Base-by-base conservation (phyloP, 208 protist species). In the Borovskyia barvae region DNA sequence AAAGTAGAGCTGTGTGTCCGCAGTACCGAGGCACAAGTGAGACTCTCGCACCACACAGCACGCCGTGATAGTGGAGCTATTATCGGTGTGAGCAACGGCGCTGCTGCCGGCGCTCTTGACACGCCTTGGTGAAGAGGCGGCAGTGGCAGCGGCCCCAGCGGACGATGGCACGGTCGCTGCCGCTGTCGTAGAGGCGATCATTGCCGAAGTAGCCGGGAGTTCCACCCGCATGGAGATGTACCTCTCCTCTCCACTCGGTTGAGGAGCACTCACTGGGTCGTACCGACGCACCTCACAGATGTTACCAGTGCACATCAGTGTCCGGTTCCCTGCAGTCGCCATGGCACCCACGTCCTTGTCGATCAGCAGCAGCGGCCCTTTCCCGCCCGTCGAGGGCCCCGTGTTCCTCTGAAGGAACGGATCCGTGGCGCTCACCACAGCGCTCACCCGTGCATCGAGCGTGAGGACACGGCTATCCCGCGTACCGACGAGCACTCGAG, bases 41-140 rank as follows among this genome's bases (percentile, higher is more conserved):
- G 76, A 75, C 64, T 94, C 87, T 4, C 84, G 83, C 32, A 90
- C 70, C 33, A 90, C 73, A 71, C 87, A 91, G 71, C 87, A 90
- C 5, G 87, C 80, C 5, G 87, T 94, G 55, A 94, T 81, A 40
- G 81, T 87, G 35, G 80, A 55, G 24, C 63, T 46, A 28, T 35
- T 46, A 19, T 39, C 29, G 52, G 37, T 20, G 2, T 39, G 25
- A 56, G 15, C 35, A 24, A 40, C 26, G 52, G 14, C 29, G 32
- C 25, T 22, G 33, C 20, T n/a, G 40, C 48, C 28, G 24, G 2
- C 26, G 32, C 28, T 36, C 24, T 12, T 45, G 22, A 28, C 14
- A 17, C 17, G 9, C 26, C 5, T 9, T 39, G 53, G 0, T 5
- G 29, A 40, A 4, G 28, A 30, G 42, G 19, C 54, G 12, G 8